phyloP scores from a whole-genome alignment of 2,329 filamentous ascomycete genomes.

The Penicillium sp. region DNA sequence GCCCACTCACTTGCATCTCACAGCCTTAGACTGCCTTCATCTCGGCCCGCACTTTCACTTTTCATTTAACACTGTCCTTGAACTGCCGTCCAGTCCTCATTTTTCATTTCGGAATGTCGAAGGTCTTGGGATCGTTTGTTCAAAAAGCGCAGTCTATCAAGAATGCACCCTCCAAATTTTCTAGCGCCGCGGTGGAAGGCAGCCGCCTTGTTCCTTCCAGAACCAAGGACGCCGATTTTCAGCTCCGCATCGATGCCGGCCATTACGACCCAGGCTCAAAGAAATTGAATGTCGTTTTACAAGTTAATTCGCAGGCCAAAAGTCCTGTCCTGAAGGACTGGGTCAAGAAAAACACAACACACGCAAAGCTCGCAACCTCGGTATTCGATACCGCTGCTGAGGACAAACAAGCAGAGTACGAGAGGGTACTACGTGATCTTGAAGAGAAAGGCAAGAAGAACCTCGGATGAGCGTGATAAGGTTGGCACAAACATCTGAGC shows the following conservation, averaged over 20 bases:
- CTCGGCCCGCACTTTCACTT: neutral
- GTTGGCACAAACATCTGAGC: neutral
- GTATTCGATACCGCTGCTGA: neutral
- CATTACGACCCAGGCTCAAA: neutral
- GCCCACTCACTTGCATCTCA: neutral
- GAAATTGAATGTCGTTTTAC: slow-evolving; percentile 2
- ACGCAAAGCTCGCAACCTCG: neutral
- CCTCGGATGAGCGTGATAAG: slow-evolving; percentile 10
- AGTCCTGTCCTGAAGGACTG: slow-evolving; percentile 4
- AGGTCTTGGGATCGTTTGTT: too few relatives aligned
- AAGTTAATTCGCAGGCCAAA: slow-evolving; percentile 8
- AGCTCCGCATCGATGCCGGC: neutral
- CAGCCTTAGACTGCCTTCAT: neutral
- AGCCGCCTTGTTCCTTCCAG: slow-evolving; percentile 3
- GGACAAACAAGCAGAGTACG: too few relatives aligned
- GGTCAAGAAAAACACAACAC: slow-evolving; percentile 1
- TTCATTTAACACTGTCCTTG: neutral
- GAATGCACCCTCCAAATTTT: slow-evolving; percentile 2
- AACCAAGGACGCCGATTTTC: slow-evolving; percentile 1
- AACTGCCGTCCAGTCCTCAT: neutral
- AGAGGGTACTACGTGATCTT: slow-evolving; percentile 1
- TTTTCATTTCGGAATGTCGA: neutral
- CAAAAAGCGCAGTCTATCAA: slow-evolving; percentile 1
- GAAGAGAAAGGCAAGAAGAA: neutral
- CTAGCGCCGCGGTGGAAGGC: slow-evolving; percentile 2